Base-by-base conservation (phyloP, 345 rosid genomes). In the Abelmoschus esculentus region DNA sequence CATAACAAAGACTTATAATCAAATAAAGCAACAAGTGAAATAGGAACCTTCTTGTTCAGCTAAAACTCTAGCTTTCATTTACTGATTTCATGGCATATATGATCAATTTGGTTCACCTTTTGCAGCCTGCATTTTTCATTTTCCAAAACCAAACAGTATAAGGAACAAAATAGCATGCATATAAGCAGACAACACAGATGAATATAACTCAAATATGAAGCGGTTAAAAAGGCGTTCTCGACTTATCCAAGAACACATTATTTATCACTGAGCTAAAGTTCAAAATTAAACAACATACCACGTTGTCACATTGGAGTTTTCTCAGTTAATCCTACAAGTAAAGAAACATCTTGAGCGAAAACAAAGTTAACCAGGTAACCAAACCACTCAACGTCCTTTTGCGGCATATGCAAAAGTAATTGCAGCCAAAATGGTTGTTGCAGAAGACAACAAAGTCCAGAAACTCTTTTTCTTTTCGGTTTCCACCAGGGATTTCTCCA, bases 361-460 rank as follows among this genome's bases (percentile, higher is more conserved):
- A 60, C 60, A 13, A 74, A 66, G 56, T 1, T n/a, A 57, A 53
- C 46, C 7, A 53, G 8, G 7, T 19, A 71, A 59, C 36, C 22
- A 7, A 34, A 69, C 54, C 59, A 12, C 60, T 87, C 78, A 88
- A 12, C 84, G 97, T 49, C 69, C 65, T 70, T 78, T 82, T 40
- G 87, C 83, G 49, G 77, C 83, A 77, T 85, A 90, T 7, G 92
- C 93, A 71, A 91, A 56, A 8, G 85, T 83, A 9, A 75, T 82
- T 15, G 96, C 96, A 54, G 90, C 89, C 40, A 88, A 57, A 72
- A 95, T 11, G 1, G 91, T 86, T 49, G 93, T 77, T 15, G 88
- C 86, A 0, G 96, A 87, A 5, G 96, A 85, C 19, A 95, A 73
- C 53, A 81, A 3, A 36, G 92, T 83, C 92, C 91, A 86, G 19